phyloP scores from a whole-genome alignment of 192 early-diverging fungal species.

The Backusella luteola region DNA sequence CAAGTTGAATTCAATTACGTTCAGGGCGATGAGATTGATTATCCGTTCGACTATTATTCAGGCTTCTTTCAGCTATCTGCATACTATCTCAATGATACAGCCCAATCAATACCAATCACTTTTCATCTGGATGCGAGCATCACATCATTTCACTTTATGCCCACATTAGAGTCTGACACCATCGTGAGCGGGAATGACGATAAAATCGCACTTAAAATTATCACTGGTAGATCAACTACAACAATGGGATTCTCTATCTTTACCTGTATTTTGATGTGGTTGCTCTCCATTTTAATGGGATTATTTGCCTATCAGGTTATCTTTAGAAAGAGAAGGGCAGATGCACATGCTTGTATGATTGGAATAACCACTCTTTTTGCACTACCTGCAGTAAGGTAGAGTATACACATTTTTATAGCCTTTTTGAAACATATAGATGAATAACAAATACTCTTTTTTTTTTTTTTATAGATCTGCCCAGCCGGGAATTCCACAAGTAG shows the following conservation, averaged over 20 bases:
- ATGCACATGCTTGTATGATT: conserved; percentile 43
- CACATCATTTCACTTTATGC: conserved; percentile 43
- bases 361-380: conserved; percentile 48
- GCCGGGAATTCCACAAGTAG: conserved; percentile 44
- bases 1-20: conserved; percentile 25
- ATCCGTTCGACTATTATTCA: conserved; percentile 48
- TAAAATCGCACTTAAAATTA: conserved; percentile 40
- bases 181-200: conserved; percentile 21
- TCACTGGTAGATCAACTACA: conserved; percentile 42
- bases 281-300: conserved; percentile 40
- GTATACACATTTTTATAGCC: not conserved
- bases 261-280: conserved; percentile 51
- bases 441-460: not conserved
- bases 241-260: conserved; percentile 49
- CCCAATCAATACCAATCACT: conserved; percentile 41
- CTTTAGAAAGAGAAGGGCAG: conserved; percentile 34
- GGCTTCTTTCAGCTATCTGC: conserved; percentile 46
- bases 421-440: not conserved
- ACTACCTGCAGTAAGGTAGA: conserved; percentile 27
- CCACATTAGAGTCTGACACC: conserved; percentile 14
- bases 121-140: conserved; percentile 43
- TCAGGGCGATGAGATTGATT: conserved; percentile 38
- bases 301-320: conserved; percentile 47
- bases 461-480: conserved; percentile 33
- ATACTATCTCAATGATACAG: conserved; percentile 32